Evolutionary conservation across 106 monocot genomes (phyloP).

Genomic region (Acorus gramineus): DNA sequence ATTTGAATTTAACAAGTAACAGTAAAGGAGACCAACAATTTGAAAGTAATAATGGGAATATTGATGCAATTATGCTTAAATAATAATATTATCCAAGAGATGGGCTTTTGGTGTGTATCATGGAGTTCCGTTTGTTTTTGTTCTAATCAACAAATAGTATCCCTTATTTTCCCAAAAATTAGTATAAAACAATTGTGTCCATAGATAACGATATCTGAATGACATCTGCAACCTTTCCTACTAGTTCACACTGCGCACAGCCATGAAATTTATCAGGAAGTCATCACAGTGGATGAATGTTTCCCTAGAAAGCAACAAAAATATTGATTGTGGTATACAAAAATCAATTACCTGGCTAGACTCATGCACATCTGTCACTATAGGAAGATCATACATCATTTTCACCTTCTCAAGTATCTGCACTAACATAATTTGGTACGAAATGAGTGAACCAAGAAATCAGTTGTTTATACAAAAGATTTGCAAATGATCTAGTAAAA

Average conservation of each 20-base stretch:
- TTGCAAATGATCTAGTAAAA: not conserved
- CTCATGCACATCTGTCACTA: conserved; percentile 97
- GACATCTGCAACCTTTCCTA: conserved; percentile 87
- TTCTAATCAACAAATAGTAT: too few species aligned
- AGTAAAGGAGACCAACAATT: too few species aligned
- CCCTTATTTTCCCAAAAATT: too few species aligned
- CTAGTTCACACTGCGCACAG: conserved; percentile 71
- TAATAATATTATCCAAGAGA: too few species aligned
- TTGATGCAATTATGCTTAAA: too few species aligned
- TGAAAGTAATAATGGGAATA: too few species aligned
- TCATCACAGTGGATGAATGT: not conserved
- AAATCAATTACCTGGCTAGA: conserved; percentile 47
- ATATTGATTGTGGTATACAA: not conserved
- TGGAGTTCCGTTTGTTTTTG: too few species aligned
- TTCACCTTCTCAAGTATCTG: conserved; percentile 97
- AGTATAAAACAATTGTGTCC: too few species aligned
- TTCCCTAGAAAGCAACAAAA: too few species aligned
- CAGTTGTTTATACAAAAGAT: not conserved
- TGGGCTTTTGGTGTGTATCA: too few species aligned
- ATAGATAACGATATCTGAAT: conserved; percentile 66
- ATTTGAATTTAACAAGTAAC: not conserved
- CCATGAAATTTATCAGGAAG: conserved; percentile 2
- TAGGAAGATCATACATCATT: conserved; percentile 63
- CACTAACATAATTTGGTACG: not conserved
- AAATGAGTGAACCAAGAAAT: not conserved